Conservation (phyloP, 2,329 filamentous ascomycete genomes). For the Colletotrichum sp. region DNA sequence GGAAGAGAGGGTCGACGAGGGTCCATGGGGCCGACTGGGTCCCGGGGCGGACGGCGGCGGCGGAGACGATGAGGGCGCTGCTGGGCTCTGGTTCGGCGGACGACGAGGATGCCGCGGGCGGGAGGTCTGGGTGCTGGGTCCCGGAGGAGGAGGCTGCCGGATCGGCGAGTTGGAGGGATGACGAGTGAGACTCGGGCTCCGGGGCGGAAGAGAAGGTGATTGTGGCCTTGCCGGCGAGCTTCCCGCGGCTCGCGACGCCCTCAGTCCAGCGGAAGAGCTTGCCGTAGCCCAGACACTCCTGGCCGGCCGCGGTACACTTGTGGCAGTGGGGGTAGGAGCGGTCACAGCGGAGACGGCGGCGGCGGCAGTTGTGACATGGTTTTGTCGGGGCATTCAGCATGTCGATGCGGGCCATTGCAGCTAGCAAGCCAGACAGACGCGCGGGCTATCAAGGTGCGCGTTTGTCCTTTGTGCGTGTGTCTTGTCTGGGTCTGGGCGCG, state of each 20-base stretch:
- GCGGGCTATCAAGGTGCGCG: not conserved
- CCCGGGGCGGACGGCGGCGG: conserved; percentile 14
- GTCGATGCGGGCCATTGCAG: conserved; percentile 14
- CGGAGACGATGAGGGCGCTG: conserved; percentile 26
- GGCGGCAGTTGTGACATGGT: conserved; percentile 59
- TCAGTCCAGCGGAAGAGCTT: conserved; percentile 59
- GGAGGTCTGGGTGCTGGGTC: not conserved
- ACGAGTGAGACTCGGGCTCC: not conserved
- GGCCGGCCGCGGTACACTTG: conserved; percentile 53
- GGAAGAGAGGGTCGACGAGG: conserved; percentile 48
- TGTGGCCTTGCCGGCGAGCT: conserved; percentile 44
- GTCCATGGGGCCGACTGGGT: conserved; percentile 36
- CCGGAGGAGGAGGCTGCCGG: not conserved
- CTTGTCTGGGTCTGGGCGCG: not conserved
- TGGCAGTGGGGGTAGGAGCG: conserved; percentile 55
- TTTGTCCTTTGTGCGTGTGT: not conserved
- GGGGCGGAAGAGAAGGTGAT: conserved; percentile 28
- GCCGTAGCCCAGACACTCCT: conserved; percentile 59
- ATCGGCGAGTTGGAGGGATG: not conserved
- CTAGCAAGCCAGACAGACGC: not conserved
- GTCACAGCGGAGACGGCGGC: conserved; percentile 58
- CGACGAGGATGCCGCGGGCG: not conserved
- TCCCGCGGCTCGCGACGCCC: conserved; percentile 47
- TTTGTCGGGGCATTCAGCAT: conserved; percentile 21
- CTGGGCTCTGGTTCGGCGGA: not conserved